Base-by-base conservation (phyloP, 176 grass and related monocot species). In the Aegilops sharonensis region DNA sequence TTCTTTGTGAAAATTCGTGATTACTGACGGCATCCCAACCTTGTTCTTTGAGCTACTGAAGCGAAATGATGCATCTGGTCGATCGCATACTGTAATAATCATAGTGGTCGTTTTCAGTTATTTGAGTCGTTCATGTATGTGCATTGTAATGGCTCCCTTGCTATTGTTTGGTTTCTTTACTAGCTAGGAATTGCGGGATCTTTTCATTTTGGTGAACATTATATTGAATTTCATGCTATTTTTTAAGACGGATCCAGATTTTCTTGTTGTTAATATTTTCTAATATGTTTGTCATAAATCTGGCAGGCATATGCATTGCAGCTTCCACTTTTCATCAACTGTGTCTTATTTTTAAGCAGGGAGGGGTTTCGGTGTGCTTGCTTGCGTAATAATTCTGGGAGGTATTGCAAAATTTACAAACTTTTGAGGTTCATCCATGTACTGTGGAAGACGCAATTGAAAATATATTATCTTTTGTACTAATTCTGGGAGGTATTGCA, bases 331-430 rank as follows among this genome's bases (percentile, higher is more conserved):
- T 95, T 95, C 78, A 91, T 98, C 82, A 98, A 93, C 23, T 88
- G 88, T 25, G 74, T 98, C 30, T 91, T 98, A 69, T 98, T 98
- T 91, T 85, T 98, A 79, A 98, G 97, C 71, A 86, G 94, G n/a
- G 97, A 98, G 63, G 97, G 94, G 35, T 98, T 95, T 89, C 94
- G 97, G 15, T 88, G 90, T 78, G 97, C 97, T 89, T 98, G 97
- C 65, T 86, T 98, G 94, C 97, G 97, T 77, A 89, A 40, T 40
- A 40, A 40, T 40, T 40, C 39, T 40, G 39, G 39, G 39, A 40
- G 37, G 37, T 39, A 39, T 39, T 39, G 37, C 7, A 39, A 39
- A 39, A 39, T 39, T 39, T 39, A 9, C 37, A 39, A 39, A 39
- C 8, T 36, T 39, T 39, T 39, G 37, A 39, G 37, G 37, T 39